phyloP scores from a whole-genome alignment of 192 early-diverging fungal species.

The Gamsiella multidivaricata region DNA sequence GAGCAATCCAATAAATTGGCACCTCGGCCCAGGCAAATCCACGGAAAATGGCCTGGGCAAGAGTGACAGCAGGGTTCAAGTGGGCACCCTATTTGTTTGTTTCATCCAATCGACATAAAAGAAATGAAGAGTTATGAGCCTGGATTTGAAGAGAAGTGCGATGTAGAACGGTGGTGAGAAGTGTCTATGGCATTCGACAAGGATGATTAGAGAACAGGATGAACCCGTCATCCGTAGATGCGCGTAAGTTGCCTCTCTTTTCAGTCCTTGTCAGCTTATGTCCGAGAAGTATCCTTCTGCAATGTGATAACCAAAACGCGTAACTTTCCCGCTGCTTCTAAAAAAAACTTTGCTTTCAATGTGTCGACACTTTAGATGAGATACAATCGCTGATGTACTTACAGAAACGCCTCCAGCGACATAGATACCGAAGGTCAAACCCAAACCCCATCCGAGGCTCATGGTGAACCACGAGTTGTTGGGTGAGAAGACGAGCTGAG shows the following conservation, averaged over 20 bases:
- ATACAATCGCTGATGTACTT: too few relatives aligned
- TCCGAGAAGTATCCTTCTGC: too few relatives aligned
- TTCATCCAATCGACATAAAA: too few relatives aligned
- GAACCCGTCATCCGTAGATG: background rate
- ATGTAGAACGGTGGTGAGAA: too few relatives aligned
- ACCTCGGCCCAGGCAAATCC: conserved; percentile 79
- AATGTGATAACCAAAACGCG: too few relatives aligned
- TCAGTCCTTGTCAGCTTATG: too few relatives aligned
- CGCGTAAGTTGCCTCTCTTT: too few relatives aligned
- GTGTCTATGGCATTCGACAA: too few relatives aligned
- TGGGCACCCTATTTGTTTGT: conserved; percentile 76
- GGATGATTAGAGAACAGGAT: background rate
- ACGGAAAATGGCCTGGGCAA: conserved; percentile 72
- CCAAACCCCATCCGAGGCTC: conserved; percentile 72
- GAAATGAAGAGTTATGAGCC: background rate
- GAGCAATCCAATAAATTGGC: conserved; percentile 70
- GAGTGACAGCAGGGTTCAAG: conserved; percentile 82
- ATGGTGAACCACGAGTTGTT: conserved; percentile 60
- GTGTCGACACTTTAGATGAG: too few relatives aligned
- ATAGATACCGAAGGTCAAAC: conserved; percentile 72
- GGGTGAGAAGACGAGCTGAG: conserved; percentile 52
- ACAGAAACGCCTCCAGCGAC: conserved; percentile 72
- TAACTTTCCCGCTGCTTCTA: too few relatives aligned
- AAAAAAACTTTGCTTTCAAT: background rate
- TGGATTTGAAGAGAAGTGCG: too few relatives aligned